Conservation (phyloP, 2,329 filamentous ascomycete genomes). For the Aspergillus sp. region DNA sequence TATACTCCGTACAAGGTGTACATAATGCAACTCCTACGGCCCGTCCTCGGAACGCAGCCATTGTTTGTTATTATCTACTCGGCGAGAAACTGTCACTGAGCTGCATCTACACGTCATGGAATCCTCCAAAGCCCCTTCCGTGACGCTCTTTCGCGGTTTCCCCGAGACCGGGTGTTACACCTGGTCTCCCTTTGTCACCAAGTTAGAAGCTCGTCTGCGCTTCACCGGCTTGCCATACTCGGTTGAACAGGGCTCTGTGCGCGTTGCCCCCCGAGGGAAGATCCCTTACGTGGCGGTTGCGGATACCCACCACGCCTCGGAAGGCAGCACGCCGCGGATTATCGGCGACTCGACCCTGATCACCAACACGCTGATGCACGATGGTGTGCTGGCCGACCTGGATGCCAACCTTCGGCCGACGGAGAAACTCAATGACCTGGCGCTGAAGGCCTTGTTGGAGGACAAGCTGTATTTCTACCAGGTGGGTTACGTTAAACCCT, state of each 20-base stretch:
- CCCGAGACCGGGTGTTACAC: constrained; percentile 43
- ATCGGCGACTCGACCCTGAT: constrained; percentile 60
- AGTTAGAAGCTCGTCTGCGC: constrained; percentile 62
- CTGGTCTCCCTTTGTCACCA: constrained; percentile 64
- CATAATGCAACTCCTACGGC: not conserved
- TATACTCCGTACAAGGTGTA: not conserved
- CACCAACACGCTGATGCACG: constrained; percentile 44
- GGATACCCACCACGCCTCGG: constrained; percentile 5
- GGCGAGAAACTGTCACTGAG: no score
- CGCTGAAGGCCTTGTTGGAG: constrained; percentile 56
- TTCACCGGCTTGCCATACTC: constrained; percentile 52
- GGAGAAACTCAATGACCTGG: constrained; percentile 51
- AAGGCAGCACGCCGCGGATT: not conserved
- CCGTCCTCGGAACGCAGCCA: not conserved
- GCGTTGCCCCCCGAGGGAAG: constrained; percentile 56
- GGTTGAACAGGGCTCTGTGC: constrained; percentile 46
- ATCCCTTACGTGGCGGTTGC: constrained; percentile 56
- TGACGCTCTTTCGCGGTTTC: constrained; percentile 54
- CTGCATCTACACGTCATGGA: not conserved
- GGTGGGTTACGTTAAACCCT: constrained; percentile 26
- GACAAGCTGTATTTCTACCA: constrained; percentile 61
- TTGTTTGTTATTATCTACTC: not conserved
- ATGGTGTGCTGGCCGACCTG: constrained; percentile 48
- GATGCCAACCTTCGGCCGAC: constrained; percentile 44
- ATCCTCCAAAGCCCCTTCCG: not conserved